phyloP scores from a whole-genome alignment of 352 stramenopile genomes.

The Phytophthora agathidicida region DNA sequence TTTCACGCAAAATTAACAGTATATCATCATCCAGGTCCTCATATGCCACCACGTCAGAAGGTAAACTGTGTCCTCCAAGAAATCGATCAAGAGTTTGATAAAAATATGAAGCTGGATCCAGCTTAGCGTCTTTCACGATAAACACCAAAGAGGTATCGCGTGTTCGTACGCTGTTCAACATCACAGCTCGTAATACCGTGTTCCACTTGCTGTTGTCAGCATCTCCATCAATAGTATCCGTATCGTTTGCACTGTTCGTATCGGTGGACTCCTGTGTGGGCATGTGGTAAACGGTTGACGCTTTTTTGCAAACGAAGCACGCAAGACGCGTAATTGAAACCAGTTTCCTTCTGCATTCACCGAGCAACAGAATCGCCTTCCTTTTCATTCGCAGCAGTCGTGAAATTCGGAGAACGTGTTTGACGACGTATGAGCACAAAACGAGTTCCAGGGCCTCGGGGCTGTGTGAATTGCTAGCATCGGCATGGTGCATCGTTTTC shows the following conservation, averaged over 20 bases:
- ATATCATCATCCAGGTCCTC: constrained; percentile 61
- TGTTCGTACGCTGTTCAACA: constrained; percentile 48
- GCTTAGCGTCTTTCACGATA: constrained; percentile 57
- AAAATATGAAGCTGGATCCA: constrained; percentile 28
- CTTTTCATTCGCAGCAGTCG: constrained; percentile 47
- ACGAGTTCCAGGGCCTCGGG: constrained; percentile 54
- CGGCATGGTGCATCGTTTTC: constrained; percentile 52
- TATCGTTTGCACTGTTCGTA: neutral
- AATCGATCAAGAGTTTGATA: constrained; percentile 59
- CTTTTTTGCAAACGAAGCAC: constrained; percentile 59
- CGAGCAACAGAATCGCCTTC: constrained; percentile 56
- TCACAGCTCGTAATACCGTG: constrained; percentile 34
- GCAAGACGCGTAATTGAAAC: constrained; percentile 57
- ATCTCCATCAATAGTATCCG: neutral
- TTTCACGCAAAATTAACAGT: constrained; percentile 41
- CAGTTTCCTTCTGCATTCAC: constrained; percentile 51
- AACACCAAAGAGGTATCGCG: constrained; percentile 52
- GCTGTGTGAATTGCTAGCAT: neutral
- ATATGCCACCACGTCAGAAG: constrained; percentile 50
- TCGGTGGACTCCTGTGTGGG: neutral
- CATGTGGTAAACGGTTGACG: constrained; percentile 33
- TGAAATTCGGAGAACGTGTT: constrained; percentile 57
- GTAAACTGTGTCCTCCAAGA: constrained; percentile 44
- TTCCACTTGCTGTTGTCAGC: constrained; percentile 52
- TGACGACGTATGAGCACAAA: constrained; percentile 59